Percentiles rank a stretch among this genome's conserved stretches.
Conservation (phyloP, 352 stramenopile species). For the Globisporangium mamillatum region DNA sequence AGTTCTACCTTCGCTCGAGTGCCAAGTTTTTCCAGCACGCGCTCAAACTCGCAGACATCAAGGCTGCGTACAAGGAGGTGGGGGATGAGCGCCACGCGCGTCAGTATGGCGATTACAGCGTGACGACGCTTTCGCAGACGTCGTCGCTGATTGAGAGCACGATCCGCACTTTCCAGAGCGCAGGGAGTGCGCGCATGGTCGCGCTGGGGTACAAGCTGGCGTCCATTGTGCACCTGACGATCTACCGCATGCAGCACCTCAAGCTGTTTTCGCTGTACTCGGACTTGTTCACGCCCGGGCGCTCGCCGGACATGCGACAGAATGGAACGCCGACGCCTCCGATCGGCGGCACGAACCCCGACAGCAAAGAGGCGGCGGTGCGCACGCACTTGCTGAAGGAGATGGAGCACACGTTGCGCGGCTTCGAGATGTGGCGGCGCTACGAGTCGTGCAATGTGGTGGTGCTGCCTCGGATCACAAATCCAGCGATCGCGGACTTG, state of each 20-base stretch:
- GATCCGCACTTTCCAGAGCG: constrained; percentile 58
- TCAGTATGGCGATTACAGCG: constrained; percentile 57
- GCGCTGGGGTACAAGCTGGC: constrained; percentile 83
- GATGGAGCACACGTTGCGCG: constrained; percentile 81
- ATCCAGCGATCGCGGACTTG: constrained; percentile 67
- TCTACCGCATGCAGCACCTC: constrained; percentile 79
- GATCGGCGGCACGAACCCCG: constrained; percentile 42
- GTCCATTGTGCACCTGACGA: constrained; percentile 73
- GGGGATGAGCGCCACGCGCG: constrained; percentile 60
- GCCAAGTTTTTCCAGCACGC: constrained; percentile 85
- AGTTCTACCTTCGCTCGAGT: constrained; percentile 73
- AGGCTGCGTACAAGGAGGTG: constrained; percentile 73
- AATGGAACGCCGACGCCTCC: constrained; percentile 66
- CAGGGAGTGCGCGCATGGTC: constrained; percentile 55
- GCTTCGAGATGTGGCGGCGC: constrained; percentile 86
- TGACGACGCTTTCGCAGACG: constrained; percentile 74
- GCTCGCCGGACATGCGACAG: constrained; percentile 69
- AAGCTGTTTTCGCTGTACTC: constrained; percentile 80
- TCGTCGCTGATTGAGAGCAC: constrained; percentile 80
- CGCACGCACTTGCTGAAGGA: constrained; percentile 74
- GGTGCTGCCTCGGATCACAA: constrained; percentile 73
- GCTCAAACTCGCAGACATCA: constrained; percentile 76
- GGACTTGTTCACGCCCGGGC: constrained; percentile 70
- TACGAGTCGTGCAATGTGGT: constrained; percentile 69
- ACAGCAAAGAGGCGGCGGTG: constrained; percentile 67